Conservation (phyloP, 495 filamentous ascomycete species). For the Tuber aestivum region DNA sequence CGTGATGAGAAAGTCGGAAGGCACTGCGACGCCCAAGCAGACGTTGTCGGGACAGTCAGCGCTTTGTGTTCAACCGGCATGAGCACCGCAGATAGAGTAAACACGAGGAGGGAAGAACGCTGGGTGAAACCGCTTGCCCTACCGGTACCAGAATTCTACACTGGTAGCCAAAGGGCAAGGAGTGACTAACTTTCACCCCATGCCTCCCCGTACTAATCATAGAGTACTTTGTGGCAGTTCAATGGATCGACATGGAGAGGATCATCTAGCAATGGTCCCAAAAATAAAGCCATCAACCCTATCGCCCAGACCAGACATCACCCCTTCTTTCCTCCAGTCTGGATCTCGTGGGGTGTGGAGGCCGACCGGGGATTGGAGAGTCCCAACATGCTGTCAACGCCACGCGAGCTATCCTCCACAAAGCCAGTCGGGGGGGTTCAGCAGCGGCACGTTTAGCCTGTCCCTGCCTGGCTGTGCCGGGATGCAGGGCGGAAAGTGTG, state of each 20-base stretch:
- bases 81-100: not conserved
- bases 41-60: not conserved
- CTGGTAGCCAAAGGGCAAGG: not conserved
- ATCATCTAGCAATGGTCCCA: not conserved
- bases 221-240: conserved; percentile 6
- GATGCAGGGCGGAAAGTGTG: not conserved
- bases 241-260: conserved; percentile 8
- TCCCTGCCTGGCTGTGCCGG: conserved; percentile 13
- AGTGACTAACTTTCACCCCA: not conserved
- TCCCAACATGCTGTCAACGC: conserved; percentile 21
- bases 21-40: not conserved
- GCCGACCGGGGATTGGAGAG: not conserved
- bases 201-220: not conserved
- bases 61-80: conserved; percentile 2
- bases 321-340: not conserved
- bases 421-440: conserved; percentile 17
- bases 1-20: not conserved
- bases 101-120: not conserved
- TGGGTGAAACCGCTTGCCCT: not conserved
- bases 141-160: not conserved
- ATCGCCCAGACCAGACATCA: not conserved
- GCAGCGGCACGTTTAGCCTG: conserved; percentile 18
- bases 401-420: conserved; percentile 33
- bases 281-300: not conserved
- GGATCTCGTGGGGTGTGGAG: conserved; percentile 6